phyloP scores from a whole-genome alignment of 805 yeast genomes.

The Candida verbasci region DNA sequence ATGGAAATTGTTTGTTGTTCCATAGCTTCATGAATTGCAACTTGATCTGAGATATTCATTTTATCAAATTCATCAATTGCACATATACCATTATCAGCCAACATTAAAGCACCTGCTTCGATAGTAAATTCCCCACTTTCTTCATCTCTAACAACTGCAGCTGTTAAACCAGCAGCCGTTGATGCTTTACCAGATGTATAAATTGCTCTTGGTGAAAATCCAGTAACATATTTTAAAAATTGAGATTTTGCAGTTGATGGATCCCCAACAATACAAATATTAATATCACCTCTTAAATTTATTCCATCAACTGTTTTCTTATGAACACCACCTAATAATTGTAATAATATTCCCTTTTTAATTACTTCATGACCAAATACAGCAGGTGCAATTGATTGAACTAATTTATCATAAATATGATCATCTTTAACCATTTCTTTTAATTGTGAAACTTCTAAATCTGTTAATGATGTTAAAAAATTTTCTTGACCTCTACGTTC shows the following conservation, averaged over 20 bases:
- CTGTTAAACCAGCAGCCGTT: conserved; percentile 97
- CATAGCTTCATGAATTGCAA: conserved; percentile 99
- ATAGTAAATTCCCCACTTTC: conserved; percentile 96
- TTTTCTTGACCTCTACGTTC: conserved; percentile 71
- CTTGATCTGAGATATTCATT: conserved; percentile 94
- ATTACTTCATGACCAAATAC: conserved; percentile 94
- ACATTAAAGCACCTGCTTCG: conserved; percentile 98
- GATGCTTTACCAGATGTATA: conserved; percentile 98
- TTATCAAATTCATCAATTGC: conserved; percentile 98
- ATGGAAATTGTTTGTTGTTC: conserved; percentile 98
- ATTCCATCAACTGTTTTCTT: conserved; percentile 92
- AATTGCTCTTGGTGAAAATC: conserved; percentile 89
- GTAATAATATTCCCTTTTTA: conserved; percentile 86
- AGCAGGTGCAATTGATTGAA: conserved; percentile 89
- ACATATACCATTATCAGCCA: conserved; percentile 97
- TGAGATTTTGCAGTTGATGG: conserved; percentile 98
- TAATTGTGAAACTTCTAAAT: conserved; percentile 78
- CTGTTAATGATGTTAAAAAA: conserved; percentile 71
- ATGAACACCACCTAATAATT: conserved; percentile 93
- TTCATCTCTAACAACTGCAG: conserved; percentile 96
- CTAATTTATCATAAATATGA: conserved; percentile 78
- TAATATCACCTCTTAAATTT: conserved; percentile 92
- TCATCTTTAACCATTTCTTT: conserved; percentile 88
- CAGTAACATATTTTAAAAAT: conserved; percentile 86
- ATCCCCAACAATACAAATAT: conserved; percentile 94